Percentiles rank a stretch among this genome's conserved stretches.
phyloP scores from a whole-genome alignment of 306 rosid species.

The Coriaria nepalensis region DNA sequence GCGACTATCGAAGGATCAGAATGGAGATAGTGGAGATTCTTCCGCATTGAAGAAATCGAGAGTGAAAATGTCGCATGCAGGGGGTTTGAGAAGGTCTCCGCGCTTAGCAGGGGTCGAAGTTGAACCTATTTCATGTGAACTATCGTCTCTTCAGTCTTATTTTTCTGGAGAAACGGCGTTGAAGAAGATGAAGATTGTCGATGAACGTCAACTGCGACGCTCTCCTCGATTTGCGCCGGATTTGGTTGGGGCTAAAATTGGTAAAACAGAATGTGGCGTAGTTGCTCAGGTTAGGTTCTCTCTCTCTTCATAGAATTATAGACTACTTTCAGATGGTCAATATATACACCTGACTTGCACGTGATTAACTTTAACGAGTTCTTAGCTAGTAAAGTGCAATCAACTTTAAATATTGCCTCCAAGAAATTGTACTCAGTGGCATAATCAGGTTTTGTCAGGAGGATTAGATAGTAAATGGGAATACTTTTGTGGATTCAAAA shows the following conservation, averaged over 20 bases:
- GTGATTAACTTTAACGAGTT: too few species aligned
- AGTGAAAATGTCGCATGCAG: not conserved
- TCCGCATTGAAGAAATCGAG: not conserved
- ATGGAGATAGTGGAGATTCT: not conserved
- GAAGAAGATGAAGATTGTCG: conserved; percentile 3
- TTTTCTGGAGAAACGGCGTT: not conserved
- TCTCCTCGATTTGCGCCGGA: conserved; percentile 21
- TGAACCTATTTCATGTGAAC: too few species aligned
- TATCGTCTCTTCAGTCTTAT: too few species aligned
- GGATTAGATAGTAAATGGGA: too few species aligned
- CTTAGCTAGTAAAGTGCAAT: too few species aligned
- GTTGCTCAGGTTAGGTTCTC: conserved; percentile 27
- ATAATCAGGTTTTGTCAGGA: too few species aligned
- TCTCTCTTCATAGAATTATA: conserved; percentile 1
- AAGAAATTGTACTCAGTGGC: too few species aligned
- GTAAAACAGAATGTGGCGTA: not conserved
- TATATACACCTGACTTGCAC: not conserved
- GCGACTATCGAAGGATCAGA: not conserved
- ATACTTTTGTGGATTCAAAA: too few species aligned
- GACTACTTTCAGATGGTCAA: not conserved
- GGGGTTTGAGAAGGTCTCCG: conserved; percentile 23
- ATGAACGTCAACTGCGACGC: conserved; percentile 6
- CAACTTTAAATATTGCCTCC: too few species aligned
- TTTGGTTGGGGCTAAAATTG: not conserved
- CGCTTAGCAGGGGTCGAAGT: too few species aligned